Evolutionary conservation across 371 early-diverging fungal genomes (phyloP).

Genomic region (Lichtheimia ramosa): DNA sequence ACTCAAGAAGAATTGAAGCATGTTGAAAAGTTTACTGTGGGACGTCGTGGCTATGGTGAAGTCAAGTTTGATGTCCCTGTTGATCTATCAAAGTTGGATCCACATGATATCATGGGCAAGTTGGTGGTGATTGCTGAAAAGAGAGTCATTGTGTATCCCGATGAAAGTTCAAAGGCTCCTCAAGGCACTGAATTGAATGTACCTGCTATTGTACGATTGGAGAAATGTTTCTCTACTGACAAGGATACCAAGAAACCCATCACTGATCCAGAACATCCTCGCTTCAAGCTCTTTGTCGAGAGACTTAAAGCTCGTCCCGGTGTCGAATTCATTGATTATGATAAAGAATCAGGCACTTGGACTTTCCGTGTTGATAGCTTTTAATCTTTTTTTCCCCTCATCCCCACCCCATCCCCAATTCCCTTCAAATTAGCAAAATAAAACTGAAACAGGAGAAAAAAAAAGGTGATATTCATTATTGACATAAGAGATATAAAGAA

Average conservation of each 20-base stretch:
- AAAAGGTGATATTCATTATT: constrained; percentile 1
- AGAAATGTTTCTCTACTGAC: constrained; percentile 81
- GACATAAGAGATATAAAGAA: too few species aligned
- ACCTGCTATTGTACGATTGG: constrained; percentile 77
- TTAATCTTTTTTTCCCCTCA: constrained; percentile 28
- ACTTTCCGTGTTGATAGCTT: constrained; percentile 88
- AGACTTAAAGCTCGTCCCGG: constrained; percentile 67
- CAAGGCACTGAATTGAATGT: constrained; percentile 88
- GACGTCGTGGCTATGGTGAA: constrained; percentile 71
- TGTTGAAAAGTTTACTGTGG: constrained; percentile 76
- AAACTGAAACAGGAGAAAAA: background rate
- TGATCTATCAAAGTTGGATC: constrained; percentile 67
- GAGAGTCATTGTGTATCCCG: constrained; percentile 81
- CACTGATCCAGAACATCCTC: constrained; percentile 66
- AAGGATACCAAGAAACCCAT: constrained; percentile 72
- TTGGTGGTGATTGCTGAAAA: constrained; percentile 74
- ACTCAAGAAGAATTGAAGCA: constrained; percentile 66
- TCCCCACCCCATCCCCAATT: background rate
- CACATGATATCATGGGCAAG: constrained; percentile 79
- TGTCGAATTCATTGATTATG: constrained; percentile 80
- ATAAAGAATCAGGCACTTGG: constrained; percentile 80
- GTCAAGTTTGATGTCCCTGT: constrained; percentile 80
- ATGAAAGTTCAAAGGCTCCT: constrained; percentile 74
- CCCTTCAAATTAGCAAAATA: background rate
- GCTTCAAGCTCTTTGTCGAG: constrained; percentile 67